Evolutionary conservation across 2,329 filamentous ascomycete species (phyloP).

Genomic region (Trichoderma sp.): DNA sequence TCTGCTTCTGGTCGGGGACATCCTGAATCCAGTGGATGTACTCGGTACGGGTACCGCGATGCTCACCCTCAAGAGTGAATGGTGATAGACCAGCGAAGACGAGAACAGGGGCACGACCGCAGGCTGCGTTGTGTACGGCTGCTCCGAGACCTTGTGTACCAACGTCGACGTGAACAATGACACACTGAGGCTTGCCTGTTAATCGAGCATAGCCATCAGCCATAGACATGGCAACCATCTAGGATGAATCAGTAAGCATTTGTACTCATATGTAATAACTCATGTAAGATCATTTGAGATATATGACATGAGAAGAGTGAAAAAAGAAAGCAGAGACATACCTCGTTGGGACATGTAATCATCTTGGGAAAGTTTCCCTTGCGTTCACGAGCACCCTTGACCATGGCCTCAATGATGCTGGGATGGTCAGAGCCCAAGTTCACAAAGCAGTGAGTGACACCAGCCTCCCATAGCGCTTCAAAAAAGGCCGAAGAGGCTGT

Average conservation of each 20-base stretch:
- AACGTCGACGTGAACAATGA: slow-evolving; percentile 79
- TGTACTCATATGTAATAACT: not conserved
- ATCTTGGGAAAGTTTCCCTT: slow-evolving; percentile 66
- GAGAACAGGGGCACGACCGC: slow-evolving; percentile 70
- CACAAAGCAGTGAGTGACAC: slow-evolving; percentile 59
- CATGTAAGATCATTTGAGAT: not conserved
- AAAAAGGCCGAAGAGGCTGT: slow-evolving; percentile 81
- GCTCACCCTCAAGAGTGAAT: slow-evolving; percentile 74
- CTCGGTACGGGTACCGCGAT: slow-evolving; percentile 73
- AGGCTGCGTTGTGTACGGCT: slow-evolving; percentile 76
- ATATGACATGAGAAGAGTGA: not conserved
- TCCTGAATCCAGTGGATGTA: slow-evolving; percentile 88
- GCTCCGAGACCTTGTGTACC: slow-evolving; percentile 76
- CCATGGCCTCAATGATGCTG: slow-evolving; percentile 76
- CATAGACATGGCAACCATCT: slow-evolving; percentile 86
- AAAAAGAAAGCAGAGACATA: slow-evolving; percentile 33
- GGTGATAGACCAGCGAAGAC: slow-evolving; percentile 78
- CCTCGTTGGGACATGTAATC: slow-evolving; percentile 79
- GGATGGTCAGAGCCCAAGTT: slow-evolving; percentile 73
- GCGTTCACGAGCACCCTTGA: slow-evolving; percentile 69
- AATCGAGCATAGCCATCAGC: slow-evolving; percentile 76
- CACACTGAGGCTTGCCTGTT: slow-evolving; percentile 70
- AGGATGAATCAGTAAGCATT: not conserved
- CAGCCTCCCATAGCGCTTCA: slow-evolving; percentile 72
- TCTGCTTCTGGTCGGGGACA: slow-evolving; percentile 76